Conservation (phyloP, 2,329 filamentous ascomycete genomes). For the Diaporthe sp. region DNA sequence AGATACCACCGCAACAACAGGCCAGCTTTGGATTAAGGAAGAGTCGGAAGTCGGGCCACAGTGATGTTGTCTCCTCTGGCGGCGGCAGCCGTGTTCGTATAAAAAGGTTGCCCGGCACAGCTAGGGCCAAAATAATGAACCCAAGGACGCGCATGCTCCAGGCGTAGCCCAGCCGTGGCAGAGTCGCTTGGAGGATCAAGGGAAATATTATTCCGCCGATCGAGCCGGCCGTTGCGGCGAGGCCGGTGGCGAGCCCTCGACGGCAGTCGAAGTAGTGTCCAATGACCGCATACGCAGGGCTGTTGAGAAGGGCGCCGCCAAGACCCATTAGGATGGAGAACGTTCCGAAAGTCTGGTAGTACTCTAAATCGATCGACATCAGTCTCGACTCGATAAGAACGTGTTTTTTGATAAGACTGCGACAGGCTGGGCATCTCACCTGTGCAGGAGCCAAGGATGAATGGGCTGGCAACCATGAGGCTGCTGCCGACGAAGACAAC, state of each 20-base stretch:
- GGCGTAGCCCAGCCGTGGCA: conserved; percentile 59
- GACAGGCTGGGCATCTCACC: conserved; percentile 48
- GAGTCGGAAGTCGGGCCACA: conserved; percentile 70
- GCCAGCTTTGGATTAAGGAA: conserved; percentile 72
- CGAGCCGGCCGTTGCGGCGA: conserved; percentile 79
- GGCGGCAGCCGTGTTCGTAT: conserved; percentile 67
- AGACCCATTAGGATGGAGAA: conserved; percentile 80
- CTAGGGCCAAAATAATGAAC: conserved; percentile 61
- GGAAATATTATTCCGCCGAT: conserved; percentile 76
- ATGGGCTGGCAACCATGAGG: conserved; percentile 70
- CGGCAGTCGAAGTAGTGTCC: conserved; percentile 83
- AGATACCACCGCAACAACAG: conserved; percentile 71
- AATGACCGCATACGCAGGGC: conserved; percentile 80
- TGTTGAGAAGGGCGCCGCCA: conserved; percentile 82
- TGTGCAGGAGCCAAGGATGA: conserved; percentile 76
- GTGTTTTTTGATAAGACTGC: neutral
- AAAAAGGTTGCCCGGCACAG: conserved; percentile 60
- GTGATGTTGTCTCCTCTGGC: conserved; percentile 47
- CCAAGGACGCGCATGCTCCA: conserved; percentile 63
- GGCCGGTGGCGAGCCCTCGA: conserved; percentile 81
- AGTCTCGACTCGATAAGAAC: neutral
- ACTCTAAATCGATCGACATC: conserved; percentile 55
- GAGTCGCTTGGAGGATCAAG: conserved; percentile 57
- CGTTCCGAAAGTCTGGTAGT: conserved; percentile 84
- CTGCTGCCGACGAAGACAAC: conserved; percentile 75